Percentiles rank a stretch among this genome's conserved stretches.
Evolutionary conservation across 169 alveolate species (phyloP).

Genomic region (Plasmodium coatneyi): DNA sequence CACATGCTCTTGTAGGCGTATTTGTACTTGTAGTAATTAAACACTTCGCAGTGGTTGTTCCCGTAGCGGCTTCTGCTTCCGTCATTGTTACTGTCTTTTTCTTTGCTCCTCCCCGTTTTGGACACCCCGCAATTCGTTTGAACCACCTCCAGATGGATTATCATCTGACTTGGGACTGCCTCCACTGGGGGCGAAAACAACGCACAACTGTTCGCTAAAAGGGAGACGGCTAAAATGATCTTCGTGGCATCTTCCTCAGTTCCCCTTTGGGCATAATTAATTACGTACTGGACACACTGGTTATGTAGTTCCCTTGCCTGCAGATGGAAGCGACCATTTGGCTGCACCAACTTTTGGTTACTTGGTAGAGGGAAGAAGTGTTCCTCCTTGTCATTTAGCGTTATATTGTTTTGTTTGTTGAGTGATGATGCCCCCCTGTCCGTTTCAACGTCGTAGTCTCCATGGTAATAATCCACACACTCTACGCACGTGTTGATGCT

Average conservation of each 20-base stretch:
- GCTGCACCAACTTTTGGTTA: neutral
- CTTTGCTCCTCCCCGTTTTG: neutral
- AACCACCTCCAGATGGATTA: neutral
- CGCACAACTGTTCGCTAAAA: neutral
- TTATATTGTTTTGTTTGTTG: neutral
- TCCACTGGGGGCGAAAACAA: neutral
- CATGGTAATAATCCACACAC: neutral
- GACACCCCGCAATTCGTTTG: neutral
- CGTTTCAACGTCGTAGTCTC: neutral
- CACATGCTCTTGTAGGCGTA: constrained; percentile 4
- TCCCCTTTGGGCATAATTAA: neutral
- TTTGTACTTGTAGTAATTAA: constrained; percentile 44
- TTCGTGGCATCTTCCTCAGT: neutral
- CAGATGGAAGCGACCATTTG: neutral
- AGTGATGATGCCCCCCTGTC: neutral
- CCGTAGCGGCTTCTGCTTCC: neutral
- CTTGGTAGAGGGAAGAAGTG: neutral
- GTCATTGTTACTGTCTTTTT: no score
- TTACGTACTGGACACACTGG: neutral
- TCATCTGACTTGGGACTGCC: neutral
- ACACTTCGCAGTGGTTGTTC: constrained; percentile 2
- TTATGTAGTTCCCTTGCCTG: neutral
- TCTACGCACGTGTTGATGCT: neutral
- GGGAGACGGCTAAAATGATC: neutral
- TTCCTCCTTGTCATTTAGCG: neutral